Percentiles rank a stretch among this genome's conserved stretches.
Evolutionary conservation across 2,329 filamentous ascomycete species (phyloP).

Genomic region (Truncatella angustata): DNA sequence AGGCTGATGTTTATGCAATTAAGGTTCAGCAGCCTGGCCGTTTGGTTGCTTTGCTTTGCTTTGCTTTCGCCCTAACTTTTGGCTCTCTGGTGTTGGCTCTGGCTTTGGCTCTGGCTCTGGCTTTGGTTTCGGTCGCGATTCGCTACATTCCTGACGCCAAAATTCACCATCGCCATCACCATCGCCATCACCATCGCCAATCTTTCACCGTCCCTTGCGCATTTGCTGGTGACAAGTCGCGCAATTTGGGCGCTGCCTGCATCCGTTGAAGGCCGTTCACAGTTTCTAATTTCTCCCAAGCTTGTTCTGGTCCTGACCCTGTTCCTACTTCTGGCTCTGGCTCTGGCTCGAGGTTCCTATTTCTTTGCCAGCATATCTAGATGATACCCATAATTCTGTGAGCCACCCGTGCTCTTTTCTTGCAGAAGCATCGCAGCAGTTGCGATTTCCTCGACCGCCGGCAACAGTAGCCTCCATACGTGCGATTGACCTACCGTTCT

Average conservation of each 20-base stretch:
- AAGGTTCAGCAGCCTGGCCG: background rate
- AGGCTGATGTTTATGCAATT: too few relatives aligned
- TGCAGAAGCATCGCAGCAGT: background rate
- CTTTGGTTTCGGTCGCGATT: too few relatives aligned
- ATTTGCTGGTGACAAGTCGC: background rate
- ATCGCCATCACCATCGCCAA: too few relatives aligned
- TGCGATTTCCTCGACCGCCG: background rate
- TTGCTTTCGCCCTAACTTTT: too few relatives aligned
- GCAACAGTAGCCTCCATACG: background rate
- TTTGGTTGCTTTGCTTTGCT: too few relatives aligned
- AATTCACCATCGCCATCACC: background rate
- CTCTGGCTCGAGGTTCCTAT: background rate
- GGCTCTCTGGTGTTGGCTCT: too few relatives aligned
- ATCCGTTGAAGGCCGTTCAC: background rate
- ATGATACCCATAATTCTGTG: slow-evolving; percentile 6
- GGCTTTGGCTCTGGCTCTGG: too few relatives aligned
- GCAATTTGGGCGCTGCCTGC: background rate
- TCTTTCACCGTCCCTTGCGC: background rate
- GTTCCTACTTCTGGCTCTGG: background rate
- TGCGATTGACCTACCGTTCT: too few relatives aligned
- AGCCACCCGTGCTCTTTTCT: slow-evolving; percentile 1
- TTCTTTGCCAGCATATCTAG: slow-evolving; percentile 1
- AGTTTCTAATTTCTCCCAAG: too few relatives aligned
- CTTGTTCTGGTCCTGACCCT: background rate
- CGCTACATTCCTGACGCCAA: background rate